Evolutionary conservation across 1,139 yeast genomes (phyloP).

Genomic region (Scheffersomyces titani): DNA sequence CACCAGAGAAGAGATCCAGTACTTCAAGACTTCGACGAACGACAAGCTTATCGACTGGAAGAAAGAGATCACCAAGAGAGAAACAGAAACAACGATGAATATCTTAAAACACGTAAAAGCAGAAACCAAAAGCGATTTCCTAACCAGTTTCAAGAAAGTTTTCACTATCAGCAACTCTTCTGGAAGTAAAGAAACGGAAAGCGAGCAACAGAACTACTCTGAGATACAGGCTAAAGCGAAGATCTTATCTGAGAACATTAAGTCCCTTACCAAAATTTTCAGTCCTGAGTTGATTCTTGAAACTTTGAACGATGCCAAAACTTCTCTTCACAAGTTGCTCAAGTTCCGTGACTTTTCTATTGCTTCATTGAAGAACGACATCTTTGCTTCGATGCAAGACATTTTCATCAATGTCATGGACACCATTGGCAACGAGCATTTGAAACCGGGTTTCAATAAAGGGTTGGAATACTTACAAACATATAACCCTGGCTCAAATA

Average conservation of each 20-base stretch:
- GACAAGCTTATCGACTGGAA: constrained; percentile 38
- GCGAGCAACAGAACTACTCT: constrained; percentile 29
- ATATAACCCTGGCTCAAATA: constrained; percentile 59
- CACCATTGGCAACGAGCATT: constrained; percentile 69
- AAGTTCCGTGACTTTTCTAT: constrained; percentile 38
- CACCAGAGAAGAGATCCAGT: constrained; percentile 42
- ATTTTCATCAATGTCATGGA: constrained; percentile 69
- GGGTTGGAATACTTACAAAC: constrained; percentile 70
- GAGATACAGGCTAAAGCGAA: constrained; percentile 47
- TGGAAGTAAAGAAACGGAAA: constrained; percentile 14
- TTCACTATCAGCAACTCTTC: constrained; percentile 40
- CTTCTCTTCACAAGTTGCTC: constrained; percentile 33
- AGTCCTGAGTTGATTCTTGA: constrained; percentile 43
- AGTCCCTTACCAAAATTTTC: constrained; percentile 39
- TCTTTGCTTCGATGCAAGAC: constrained; percentile 45
- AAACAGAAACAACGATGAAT: constrained; percentile 41
- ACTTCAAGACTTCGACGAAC: constrained; percentile 27
- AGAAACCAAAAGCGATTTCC: constrained; percentile 46
- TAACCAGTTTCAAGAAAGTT: constrained; percentile 65
- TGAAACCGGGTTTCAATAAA: constrained; percentile 78
- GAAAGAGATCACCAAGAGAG: constrained; percentile 33
- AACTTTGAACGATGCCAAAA: constrained; percentile 40
- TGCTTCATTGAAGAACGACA: constrained; percentile 30
- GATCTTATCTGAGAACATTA: constrained; percentile 45
- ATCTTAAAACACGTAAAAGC: constrained; percentile 42